Evolutionary conservation across 2,329 filamentous ascomycete species (phyloP), one percentile per base, ranked within the genome.

Genomic region (Ciborinia camelliae): DNA sequence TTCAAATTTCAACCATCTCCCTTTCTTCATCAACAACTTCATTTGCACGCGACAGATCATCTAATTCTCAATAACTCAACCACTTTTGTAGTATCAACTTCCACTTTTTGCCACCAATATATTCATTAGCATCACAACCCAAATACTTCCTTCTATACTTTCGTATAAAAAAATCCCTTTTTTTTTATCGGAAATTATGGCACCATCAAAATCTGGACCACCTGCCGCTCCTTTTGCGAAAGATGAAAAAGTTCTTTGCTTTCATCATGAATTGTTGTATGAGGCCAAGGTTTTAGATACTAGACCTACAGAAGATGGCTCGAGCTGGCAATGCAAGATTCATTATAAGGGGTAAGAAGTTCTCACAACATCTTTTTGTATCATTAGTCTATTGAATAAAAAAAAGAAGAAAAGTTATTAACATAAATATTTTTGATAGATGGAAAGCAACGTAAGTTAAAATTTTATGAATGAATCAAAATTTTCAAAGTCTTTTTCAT

Each of bases 191-290:
- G 50, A 43, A 50, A 50, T 47, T 61, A 75, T 75, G 75, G 75
- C 74, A 30, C 75, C 73, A 10, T 72, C 73, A 52, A 75, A 74
- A 58, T 53, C 73, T 48, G 66, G 66, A 26, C 62, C 67, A 20
- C 67, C 71, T 2, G 65, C 62, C 20, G 68, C 73, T 18, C 72
- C 73, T 2, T 76, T 70, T 65, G 64, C 65, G 9, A 92, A 93
- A 82, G 92, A 98, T 75, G 95, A 99, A 81, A 92, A 90, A 75
- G 92, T 96, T 45, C 86, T 98, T 39, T 99, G 95, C 81, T 98
- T 98, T 76, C 95, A 99, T 77, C 91, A 94, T 79, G 93, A 98
- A 74, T 88, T 98, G 79, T 86, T 99, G 60, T 99, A 99, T 76
- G 95, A 99, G 78, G 95, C 95, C 70, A 98, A 98, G 79, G 89